A percentile compares a stretch with the other conserved stretches of the same genome.
phyloP scores from a whole-genome alignment of 305 asterid genomes.

The Withania somnifera region DNA sequence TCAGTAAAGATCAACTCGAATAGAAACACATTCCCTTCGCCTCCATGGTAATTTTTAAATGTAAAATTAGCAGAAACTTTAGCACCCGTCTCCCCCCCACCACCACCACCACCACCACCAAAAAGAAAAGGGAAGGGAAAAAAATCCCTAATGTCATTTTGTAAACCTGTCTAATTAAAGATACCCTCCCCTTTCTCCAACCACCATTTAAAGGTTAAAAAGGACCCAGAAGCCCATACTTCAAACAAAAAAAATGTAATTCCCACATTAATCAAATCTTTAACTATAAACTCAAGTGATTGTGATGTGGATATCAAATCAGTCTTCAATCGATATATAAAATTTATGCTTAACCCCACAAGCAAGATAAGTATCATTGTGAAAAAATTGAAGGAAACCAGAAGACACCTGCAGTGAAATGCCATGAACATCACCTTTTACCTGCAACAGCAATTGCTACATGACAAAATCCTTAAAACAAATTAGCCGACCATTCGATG shows the following conservation, averaged over 20 bases:
- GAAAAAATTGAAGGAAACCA: not conserved
- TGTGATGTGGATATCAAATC: not conserved
- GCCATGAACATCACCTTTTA: constrained; percentile 24
- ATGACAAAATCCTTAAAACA: constrained; percentile 17
- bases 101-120: no score
- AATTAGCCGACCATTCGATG: constrained; percentile 17
- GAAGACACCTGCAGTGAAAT: constrained; percentile 21
- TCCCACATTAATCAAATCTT: not conserved
- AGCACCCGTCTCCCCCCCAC: no score
- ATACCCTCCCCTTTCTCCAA: not conserved
- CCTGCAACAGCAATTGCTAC: constrained; percentile 40
- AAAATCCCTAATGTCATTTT: not conserved
- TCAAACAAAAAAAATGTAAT: not conserved
- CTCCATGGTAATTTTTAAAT: no score
- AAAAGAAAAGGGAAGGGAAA: not conserved
- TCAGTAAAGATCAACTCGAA: no score
- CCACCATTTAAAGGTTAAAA: not conserved
- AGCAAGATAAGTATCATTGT: not conserved
- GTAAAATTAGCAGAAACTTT: no score
- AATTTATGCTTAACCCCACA: not conserved
- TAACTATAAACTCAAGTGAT: not conserved
- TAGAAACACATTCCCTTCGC: no score
- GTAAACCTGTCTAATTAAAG: not conserved
- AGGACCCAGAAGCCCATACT: not conserved
- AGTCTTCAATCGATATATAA: not conserved